Evolutionary conservation across 2,329 filamentous ascomycete species (phyloP), one percentile per base, ranked within the genome.

Genomic region (Hypoxylon sp.): DNA sequence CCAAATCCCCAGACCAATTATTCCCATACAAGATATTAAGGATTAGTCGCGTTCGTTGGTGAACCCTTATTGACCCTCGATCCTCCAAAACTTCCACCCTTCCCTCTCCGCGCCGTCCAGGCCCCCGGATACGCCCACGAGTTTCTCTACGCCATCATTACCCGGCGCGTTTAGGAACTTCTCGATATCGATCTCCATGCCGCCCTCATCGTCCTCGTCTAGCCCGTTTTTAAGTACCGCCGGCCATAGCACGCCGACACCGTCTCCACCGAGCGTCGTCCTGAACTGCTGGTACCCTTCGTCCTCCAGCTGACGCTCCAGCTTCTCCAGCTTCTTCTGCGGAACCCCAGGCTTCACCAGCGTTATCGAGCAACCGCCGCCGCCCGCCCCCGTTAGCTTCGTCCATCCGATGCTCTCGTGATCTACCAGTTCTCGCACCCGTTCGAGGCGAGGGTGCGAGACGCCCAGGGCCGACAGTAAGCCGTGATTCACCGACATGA

Each of bases 401-500:
- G 95, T 97, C 93, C 93, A 99, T 24, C 95, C 95, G 53, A 97
- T 90, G 35, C 89, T 90, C 54, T 92, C 85, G 67, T 95, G 87
- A 66, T 99, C 94, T 45, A 96, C 89, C 21, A 99, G 80, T 76
- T 97, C 94, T 61, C 95, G 87, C 67, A 99, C 88, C 26, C 94
- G 87, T 77, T 99, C 95, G 21, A 99, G 82, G 42, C 92, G 88
- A 0, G 95, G 96, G 74, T 99, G 95, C 1, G 93, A 98, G 23
- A 98, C 95, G 6, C 95, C 95, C 2, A 99, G 80, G 0, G 92
- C 89, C n/a, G 92, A 88, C 18, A 99, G 81, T 40, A 98, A 82
- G 20, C 94, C 95, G 72, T 99, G 95, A 72, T 99, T 99, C 68
- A 99, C 88, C 11, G 87, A 88, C 81, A 98, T 94, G 29, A 99